Percentiles rank a stretch among this genome's conserved stretches.
These are phyloP conservation scores for Quercus phellos DNA, from an alignment of 331 rosid species.

Conservation along the genomic window DNA sequence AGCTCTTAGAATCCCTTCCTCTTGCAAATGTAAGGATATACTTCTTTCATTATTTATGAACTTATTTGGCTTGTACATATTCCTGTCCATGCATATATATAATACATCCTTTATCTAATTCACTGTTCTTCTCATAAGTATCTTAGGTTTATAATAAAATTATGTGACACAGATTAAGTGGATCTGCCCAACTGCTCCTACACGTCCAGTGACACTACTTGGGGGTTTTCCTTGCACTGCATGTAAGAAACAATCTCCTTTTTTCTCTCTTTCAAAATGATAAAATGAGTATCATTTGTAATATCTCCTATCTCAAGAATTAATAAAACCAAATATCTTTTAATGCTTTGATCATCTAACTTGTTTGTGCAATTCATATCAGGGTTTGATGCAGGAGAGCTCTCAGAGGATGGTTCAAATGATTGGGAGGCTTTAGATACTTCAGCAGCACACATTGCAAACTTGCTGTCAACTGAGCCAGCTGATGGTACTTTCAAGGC, in stretches of 20 bases:
- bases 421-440: conserved; percentile 93
- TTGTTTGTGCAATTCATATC: conserved; percentile 16
- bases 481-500: conserved; percentile 54
- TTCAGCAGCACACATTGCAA: conserved; percentile 79
- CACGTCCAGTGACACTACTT: conserved; percentile 65
- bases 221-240: conserved; percentile 90
- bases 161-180: conserved; percentile 66
- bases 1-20: conserved; percentile 78
- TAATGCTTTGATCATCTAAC: conserved; percentile 9
- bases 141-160: conserved; percentile 14
- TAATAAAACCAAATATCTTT: background rate
- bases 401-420: conserved; percentile 80
- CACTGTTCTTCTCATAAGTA: background rate
- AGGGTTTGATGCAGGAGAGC: conserved; percentile 95
- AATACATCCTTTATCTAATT: background rate
- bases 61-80: conserved; percentile 15
- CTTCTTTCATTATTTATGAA: conserved; percentile 19
- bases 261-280: background rate
- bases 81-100: background rate
- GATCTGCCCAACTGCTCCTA: conserved; percentile 98
- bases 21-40: conserved; percentile 74
- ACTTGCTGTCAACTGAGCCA: conserved; percentile 82
- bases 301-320: background rate
- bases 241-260: conserved; percentile 43
- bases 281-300: background rate